Conservation (phyloP, 345 rosid species). For the Corchorus olitorius region DNA sequence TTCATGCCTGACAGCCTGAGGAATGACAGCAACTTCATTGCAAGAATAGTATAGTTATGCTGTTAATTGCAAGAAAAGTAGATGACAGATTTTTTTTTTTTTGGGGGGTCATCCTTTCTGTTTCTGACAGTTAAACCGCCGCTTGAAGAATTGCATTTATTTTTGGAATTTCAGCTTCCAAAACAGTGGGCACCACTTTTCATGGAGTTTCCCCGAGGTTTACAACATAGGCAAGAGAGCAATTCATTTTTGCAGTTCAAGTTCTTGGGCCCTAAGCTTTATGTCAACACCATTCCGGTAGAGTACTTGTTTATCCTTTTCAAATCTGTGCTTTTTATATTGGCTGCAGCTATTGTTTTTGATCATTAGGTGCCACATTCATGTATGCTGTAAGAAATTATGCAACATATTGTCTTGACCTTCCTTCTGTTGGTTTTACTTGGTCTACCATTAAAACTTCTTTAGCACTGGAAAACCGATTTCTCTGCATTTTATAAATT, state of each 20-base stretch:
- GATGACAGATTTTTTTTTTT: neutral
- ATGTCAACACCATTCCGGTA: slow-evolving; percentile 80
- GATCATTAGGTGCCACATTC: neutral
- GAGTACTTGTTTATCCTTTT: slow-evolving; percentile 18
- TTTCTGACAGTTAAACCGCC: slow-evolving; percentile 83
- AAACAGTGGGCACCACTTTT: slow-evolving; percentile 98
- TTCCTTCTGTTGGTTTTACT: neutral
- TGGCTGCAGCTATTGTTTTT: neutral
- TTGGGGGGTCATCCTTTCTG: slow-evolving; percentile 19
- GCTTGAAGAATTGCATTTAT: slow-evolving; percentile 83
- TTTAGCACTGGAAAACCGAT: neutral
- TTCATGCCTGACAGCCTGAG: neutral
- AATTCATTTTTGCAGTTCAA: slow-evolving; percentile 77
- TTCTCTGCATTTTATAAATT: neutral
- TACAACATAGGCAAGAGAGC: slow-evolving; percentile 72
- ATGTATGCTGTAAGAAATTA: neutral
- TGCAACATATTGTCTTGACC: neutral
- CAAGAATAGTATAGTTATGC: neutral
- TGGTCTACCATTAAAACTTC: neutral
- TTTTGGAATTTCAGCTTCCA: slow-evolving; percentile 92
- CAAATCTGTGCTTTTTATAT: neutral
- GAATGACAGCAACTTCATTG: neutral
- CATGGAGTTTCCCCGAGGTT: slow-evolving; percentile 92
- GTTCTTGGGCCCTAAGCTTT: slow-evolving; percentile 88
- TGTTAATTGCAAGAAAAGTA: neutral